These are phyloP conservation scores for Aspergillus ochraceus DNA, from an alignment of 2,329 filamentous ascomycete genomes.

Conservation along the genomic window DNA sequence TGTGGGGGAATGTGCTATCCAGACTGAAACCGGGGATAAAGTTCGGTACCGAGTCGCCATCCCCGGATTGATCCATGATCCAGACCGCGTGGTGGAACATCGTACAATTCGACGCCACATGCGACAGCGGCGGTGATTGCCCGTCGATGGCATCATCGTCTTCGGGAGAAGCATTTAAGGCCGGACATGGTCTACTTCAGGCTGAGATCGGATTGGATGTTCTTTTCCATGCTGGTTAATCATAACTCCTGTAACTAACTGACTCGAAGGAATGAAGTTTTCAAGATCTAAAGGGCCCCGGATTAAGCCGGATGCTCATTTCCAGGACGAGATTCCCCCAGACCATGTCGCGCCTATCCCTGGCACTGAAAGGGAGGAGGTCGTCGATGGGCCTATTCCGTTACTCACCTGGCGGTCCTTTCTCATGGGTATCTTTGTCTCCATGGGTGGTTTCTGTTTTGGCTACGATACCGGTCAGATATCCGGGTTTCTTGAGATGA, in stretches of 20 bases:
- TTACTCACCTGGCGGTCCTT: constrained; percentile 34
- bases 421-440: constrained; percentile 42
- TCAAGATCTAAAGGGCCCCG: neutral
- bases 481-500: constrained; percentile 45
- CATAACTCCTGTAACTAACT: neutral
- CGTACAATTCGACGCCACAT: neutral
- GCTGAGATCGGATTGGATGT: too few species aligned
- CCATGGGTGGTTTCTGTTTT: constrained; percentile 48
- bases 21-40: neutral
- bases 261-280: neutral
- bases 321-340: neutral
- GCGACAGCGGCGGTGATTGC: neutral
- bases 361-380: neutral
- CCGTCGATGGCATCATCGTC: neutral
- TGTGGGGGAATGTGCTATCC: neutral
- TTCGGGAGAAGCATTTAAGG: neutral
- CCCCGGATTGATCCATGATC: neutral
- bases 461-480: constrained; percentile 48
- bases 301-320: neutral
- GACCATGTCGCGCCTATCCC: neutral
- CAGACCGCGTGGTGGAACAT: neutral
- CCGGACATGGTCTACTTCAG: too few species aligned
- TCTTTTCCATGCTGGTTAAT: too few species aligned
- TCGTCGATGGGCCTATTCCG: constrained; percentile 19
- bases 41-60: neutral